Conservation (phyloP, 257 asterid genomes). For the Gynochthodes officinalis region DNA sequence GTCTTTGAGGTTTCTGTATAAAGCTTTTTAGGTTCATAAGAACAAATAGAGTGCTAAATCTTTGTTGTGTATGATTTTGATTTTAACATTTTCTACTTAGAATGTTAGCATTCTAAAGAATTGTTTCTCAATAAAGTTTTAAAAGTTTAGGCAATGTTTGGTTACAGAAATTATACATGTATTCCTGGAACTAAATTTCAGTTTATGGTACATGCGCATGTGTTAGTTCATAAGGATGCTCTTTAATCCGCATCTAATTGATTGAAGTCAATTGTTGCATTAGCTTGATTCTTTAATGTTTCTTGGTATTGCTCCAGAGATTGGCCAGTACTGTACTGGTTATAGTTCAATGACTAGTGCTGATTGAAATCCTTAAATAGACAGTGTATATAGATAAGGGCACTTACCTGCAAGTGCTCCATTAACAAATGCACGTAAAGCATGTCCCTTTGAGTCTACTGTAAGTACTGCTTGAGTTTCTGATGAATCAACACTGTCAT, state of each 20-base stretch:
- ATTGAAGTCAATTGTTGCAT: neutral
- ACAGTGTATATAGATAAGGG: neutral
- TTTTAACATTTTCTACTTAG: neutral
- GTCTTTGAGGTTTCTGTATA: neutral
- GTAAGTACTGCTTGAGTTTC: constrained; percentile 36
- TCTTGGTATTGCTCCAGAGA: neutral
- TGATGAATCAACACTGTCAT: constrained; percentile 40
- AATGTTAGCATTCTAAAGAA: neutral
- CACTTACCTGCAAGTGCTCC: constrained; percentile 58
- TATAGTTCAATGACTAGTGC: neutral
- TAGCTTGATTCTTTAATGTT: neutral
- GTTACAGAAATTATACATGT: neutral
- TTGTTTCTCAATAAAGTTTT: neutral
- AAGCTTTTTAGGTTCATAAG: neutral
- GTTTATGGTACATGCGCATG: neutral
- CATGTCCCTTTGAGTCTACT: constrained; percentile 66
- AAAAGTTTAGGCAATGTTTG: neutral
- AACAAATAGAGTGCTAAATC: neutral
- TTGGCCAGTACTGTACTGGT: neutral
- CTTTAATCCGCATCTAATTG: neutral
- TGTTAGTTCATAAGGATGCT: neutral
- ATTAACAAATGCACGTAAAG: constrained; percentile 57
- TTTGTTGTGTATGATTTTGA: neutral
- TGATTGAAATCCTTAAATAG: neutral
- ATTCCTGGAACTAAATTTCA: neutral